Evolutionary conservation across 495 filamentous ascomycete species (phyloP), one percentile per base, ranked within the genome.

Genomic region (Oidiodendron maius): DNA sequence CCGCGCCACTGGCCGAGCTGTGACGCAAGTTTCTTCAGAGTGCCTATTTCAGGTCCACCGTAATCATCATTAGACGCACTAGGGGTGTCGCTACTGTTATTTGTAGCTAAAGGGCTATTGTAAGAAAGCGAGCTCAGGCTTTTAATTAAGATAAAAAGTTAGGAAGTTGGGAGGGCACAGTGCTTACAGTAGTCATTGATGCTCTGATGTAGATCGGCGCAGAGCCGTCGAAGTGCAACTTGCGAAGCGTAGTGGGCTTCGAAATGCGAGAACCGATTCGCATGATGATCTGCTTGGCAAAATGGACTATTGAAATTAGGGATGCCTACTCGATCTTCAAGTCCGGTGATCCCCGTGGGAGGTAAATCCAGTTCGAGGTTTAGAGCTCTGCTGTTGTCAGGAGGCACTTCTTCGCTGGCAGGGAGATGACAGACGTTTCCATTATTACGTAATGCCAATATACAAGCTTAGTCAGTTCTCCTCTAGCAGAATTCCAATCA

Each of bases 381-480:
- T 6, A 78, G 60, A 25, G 66, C 69, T n/a, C 74, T 78, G 20
- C 22, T 20, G n/a, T 23, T 11, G 22, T 42, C 40, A 42, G 22
- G 9, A 22, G 10, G 20, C 20, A 44, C 18, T 15, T 9, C 17
- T 48, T 54, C 21, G 12, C 35, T 38, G 40, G 10, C 4, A 36
- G 40, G 32, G 3, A 13, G 24, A 23, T 9, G 22, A 24, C 57
- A 21, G 69, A 79, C 74, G 75, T 78, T 54, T 82, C 77, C 62
- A 77, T 74, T 26, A 80, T 68, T 9, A 71, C 67, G 52, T 77
- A 81, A 50, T 75, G 71, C 78, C 78, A 82, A 38, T 74, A 82
- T 0, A 61, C 64, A 44, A 76, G 69, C 46, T 76, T 72, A 15
- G 77, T 62, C 17, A 77, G 53, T 46, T 79, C 71, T 4, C 68